phyloP scores from a whole-genome alignment of 805 yeast genomes.

The Metschnikowia drakensbergensis region DNA sequence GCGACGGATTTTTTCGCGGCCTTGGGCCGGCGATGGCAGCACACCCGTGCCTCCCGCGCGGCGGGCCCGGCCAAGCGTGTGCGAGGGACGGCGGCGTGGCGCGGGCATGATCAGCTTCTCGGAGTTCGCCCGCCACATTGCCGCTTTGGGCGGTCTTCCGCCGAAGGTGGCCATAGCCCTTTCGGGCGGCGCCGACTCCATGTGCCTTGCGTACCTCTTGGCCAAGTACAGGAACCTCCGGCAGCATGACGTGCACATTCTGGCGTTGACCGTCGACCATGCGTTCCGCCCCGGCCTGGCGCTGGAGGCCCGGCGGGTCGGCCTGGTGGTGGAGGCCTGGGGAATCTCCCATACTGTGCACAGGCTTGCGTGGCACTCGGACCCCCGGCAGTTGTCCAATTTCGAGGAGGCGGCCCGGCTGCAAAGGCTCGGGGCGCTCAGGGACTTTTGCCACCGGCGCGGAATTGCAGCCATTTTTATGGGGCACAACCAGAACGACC shows the following conservation, averaged over 20 bases:
- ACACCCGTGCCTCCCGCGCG: not conserved
- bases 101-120: not conserved
- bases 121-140: not conserved
- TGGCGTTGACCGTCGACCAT: constrained; percentile 69
- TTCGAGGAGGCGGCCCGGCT: constrained; percentile 61
- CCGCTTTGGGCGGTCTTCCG: constrained; percentile 1
- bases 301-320: constrained; percentile 47
- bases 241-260: constrained; percentile 30
- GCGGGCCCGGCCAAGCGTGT: no score
- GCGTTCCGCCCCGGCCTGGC: constrained; percentile 46
- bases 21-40: not conserved
- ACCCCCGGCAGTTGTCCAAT: constrained; percentile 31
- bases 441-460: constrained; percentile 34
- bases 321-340: constrained; percentile 30
- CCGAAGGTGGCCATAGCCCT: constrained; percentile 49
- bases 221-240: constrained; percentile 29
- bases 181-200: constrained; percentile 82
- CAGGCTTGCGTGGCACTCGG: constrained; percentile 21
- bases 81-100: no score
- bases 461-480: constrained; percentile 41
- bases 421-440: constrained; percentile 47
- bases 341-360: constrained; percentile 32
- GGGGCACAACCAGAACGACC: constrained; percentile 74
- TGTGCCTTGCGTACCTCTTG: constrained; percentile 58
- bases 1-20: not conserved